phyloP scores from a whole-genome alignment of 331 rosid genomes.

The Rhamnella rubrinervis region DNA sequence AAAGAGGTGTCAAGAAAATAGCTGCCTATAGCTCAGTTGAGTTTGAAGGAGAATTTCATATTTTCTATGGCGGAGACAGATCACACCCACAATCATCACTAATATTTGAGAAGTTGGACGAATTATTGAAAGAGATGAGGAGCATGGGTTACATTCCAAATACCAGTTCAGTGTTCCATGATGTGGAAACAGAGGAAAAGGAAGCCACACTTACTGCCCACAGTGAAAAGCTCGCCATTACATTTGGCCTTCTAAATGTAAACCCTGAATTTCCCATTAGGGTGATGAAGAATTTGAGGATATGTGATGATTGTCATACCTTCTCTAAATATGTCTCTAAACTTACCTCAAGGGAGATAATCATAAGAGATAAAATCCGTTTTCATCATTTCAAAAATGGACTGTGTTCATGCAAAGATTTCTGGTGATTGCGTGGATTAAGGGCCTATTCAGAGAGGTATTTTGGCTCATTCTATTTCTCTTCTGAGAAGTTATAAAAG shows the following conservation, averaged over 20 bases:
- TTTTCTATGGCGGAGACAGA: conserved; percentile 32
- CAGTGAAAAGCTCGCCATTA: conserved; percentile 38
- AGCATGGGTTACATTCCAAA: conserved; percentile 35
- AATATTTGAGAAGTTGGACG: conserved; percentile 30
- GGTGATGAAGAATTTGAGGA: conserved; percentile 38
- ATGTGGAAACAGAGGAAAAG: conserved; percentile 39
- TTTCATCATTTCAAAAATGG: conserved; percentile 43
- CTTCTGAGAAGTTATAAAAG: neutral
- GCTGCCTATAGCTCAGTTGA: conserved; percentile 44
- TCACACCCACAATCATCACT: conserved; percentile 23
- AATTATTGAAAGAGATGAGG: conserved; percentile 24
- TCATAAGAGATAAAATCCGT: conserved; percentile 42
- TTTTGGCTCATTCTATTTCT: neutral
- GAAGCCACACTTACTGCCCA: conserved; percentile 26
- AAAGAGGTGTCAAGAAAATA: conserved; percentile 30
- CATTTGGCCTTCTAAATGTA: conserved; percentile 25
- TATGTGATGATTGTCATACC: conserved; percentile 39
- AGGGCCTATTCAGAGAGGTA: neutral
- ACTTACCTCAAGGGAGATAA: conserved; percentile 24
- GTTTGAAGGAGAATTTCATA: conserved; percentile 19
- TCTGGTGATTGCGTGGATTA: conserved; percentile 22
- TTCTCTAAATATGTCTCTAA: conserved; percentile 28
- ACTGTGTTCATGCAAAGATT: conserved; percentile 35
- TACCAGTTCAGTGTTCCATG: conserved; percentile 30
- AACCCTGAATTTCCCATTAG: conserved; percentile 29